Evolutionary conservation across 306 rosid genomes (phyloP), one percentile per base, ranked within the genome.

Genomic region (Pyrus bretschneideri): DNA sequence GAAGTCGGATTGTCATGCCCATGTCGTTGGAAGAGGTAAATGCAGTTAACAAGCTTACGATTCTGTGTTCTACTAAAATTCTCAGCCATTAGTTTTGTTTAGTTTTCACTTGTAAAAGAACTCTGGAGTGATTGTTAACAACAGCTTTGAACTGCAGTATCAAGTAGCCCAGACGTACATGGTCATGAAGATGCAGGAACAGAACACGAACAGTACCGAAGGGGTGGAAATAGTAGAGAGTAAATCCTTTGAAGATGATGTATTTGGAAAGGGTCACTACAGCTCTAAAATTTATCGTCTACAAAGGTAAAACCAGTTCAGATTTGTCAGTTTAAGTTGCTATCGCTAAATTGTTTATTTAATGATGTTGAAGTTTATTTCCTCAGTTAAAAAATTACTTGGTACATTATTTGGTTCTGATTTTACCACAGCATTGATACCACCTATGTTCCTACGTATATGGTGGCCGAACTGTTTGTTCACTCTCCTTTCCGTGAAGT

Each of bases 1-100:
- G 72, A 76, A 85, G 88, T 49, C 88, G 88, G 76, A 79, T 85
- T 35, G 79, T 73, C 38, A 82, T 85, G 88, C 88, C 88, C 25
- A 33, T 85, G 76, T 75, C 88, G 9, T 60, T 85, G 45, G 86
- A 85, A 63, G 88, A 85, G 88, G 88, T 85, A 82, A 81, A 74
- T 25, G 35, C 22, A 38, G 54, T 52, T 13, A 74, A 51, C 2
- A 6, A 55, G 9, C 27, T 49, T 19, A 29, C 49, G 8, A 14
- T 55, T 72, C 19, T 13, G 22, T 58, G 5, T 14, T 38, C 29
- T 17, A 13, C 19, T 12, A 57, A 62, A 33, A 31, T 31, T 23
- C 18, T 54, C 13, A 10, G 63, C 10, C 30, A 14, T 30, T 51
- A 52, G 25, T 11, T 22, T 31, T 54, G 30, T 4, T 25, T 40